Base-by-base conservation (phyloP, 2,329 filamentous ascomycete species). In the Microdochium trichocladiopsis region DNA sequence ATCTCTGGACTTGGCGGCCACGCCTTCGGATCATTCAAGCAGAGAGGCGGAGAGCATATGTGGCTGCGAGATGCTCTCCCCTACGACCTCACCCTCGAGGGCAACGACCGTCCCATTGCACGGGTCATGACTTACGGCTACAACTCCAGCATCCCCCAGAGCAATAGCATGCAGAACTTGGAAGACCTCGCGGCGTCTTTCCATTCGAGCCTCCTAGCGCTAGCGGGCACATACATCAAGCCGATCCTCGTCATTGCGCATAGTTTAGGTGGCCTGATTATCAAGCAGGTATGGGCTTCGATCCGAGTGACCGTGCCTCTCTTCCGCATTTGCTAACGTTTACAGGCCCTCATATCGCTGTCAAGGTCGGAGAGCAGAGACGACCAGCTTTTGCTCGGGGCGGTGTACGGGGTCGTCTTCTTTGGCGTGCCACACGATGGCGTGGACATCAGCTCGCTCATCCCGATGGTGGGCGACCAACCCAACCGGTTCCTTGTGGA, bases 371-470 rank as follows among this genome's bases (percentile, higher is more conserved):
- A 25, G 18, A 50, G 28, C 22, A 51, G 53, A 48, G 48, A 47
- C 11, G 49, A 51, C 16, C 43, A 58, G 28, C 49, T 25, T 28
- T 23, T 55, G 25, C 12, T 53, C 6, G 45, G 48, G 18, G 52
- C 52, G 6, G 47, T 58, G 11, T 53, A 58, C 23, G 55, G 57
- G 22, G 48, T 54, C n/a, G 47, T 56, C 21, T 59, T 59, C 50
- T 59, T 58, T 36, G 56, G 57, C 2, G 57, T 59, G 18, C 57
- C 56, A 3, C 52, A 55, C 47, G 47, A 58, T 47, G 57, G 57
- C 33, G 58, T 59, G 53, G 56, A 59, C 36, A 57, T 57, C 33
- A 51, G 14, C 21, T 59, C 57, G 12, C 53, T 59, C 25, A 52
- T 57, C n/a, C 51, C 53, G n/a, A 57, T 59, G 49, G 57, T 57